These are phyloP conservation scores for Pseudisothecium myosuroides DNA, from an alignment of 225 moss, liverwort and hornwort species.

Conservation along the genomic window DNA sequence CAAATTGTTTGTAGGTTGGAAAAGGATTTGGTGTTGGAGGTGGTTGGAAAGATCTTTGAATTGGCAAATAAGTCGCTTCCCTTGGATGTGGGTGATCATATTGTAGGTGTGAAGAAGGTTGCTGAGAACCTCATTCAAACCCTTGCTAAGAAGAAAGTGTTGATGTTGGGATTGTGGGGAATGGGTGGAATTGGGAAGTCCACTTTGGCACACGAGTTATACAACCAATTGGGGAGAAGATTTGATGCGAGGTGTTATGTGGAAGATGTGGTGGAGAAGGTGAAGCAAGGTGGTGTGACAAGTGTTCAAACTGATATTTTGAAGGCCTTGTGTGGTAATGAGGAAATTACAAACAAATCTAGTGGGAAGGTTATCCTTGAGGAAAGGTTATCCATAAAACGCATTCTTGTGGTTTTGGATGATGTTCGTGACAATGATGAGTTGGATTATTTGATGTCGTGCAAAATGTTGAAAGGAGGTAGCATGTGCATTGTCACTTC, in stretches of 20 bases:
- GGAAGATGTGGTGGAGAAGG: neutral
- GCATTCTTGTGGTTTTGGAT: neutral
- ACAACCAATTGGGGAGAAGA: neutral
- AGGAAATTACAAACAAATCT: rapidly evolving
- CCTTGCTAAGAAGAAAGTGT: neutral
- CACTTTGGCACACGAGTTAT: neutral
- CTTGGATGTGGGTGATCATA: neutral
- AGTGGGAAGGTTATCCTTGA: neutral
- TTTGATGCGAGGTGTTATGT: neutral
- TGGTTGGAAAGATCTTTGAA: neutral
- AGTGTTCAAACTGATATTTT: neutral
- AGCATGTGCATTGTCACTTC: neutral
- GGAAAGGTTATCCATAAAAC: neutral
- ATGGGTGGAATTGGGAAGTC: neutral
- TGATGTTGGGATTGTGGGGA: neutral
- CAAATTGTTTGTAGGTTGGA: neutral
- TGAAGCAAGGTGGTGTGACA: neutral
- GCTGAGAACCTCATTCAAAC: neutral
- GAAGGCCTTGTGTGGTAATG: neutral
- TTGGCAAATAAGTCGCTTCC: neutral
- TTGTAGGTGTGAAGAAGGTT: neutral
- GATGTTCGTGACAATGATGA: neutral
- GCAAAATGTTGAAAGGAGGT: neutral
- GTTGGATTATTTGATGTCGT: neutral
- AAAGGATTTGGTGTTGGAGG: neutral